Conservation (phyloP, 2,329 filamentous ascomycete species). For the Neocatenulostroma microsporum region DNA sequence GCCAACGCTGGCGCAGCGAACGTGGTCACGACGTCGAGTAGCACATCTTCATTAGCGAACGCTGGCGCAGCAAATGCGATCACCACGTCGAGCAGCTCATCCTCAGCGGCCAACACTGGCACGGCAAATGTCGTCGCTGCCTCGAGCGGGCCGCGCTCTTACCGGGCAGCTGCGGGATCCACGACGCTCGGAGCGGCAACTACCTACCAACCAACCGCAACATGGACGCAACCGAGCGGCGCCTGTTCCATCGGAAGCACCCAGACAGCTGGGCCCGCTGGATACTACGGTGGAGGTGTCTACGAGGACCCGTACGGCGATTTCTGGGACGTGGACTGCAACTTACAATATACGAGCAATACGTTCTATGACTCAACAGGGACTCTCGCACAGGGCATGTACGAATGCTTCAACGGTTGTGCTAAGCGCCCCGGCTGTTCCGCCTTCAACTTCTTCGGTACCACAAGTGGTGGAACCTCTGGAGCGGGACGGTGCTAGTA, state of each 20-base stretch:
- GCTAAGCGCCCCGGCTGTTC: conserved; percentile 12
- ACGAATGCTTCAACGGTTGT: conserved; percentile 15
- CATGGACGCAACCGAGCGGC: conserved; percentile 1
- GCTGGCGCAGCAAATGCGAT: no score
- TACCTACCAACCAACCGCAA: conserved; percentile 2
- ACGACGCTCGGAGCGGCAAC: neutral
- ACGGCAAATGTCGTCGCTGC: no score
- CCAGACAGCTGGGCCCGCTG: neutral
- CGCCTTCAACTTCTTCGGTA: conserved; percentile 9
- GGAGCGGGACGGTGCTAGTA: conserved; percentile 4
- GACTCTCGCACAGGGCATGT: conserved; percentile 12
- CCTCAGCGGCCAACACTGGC: conserved; percentile 2
- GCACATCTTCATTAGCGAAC: no score
- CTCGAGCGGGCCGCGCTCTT: conserved; percentile 5
- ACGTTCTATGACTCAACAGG: conserved; percentile 3
- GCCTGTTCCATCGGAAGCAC: neutral
- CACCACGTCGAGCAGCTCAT: conserved; percentile 1
- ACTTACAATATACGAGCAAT: conserved; percentile 6
- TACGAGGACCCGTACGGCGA: conserved; percentile 13
- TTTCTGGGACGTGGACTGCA: conserved; percentile 13
- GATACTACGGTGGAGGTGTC: no score
- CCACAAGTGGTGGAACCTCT: neutral
- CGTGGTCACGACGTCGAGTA: neutral
- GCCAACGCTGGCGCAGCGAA: neutral
- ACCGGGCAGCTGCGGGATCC: conserved; percentile 3